Evolutionary conservation across 306 rosid genomes (phyloP).

Genomic region (Sindora glabra): DNA sequence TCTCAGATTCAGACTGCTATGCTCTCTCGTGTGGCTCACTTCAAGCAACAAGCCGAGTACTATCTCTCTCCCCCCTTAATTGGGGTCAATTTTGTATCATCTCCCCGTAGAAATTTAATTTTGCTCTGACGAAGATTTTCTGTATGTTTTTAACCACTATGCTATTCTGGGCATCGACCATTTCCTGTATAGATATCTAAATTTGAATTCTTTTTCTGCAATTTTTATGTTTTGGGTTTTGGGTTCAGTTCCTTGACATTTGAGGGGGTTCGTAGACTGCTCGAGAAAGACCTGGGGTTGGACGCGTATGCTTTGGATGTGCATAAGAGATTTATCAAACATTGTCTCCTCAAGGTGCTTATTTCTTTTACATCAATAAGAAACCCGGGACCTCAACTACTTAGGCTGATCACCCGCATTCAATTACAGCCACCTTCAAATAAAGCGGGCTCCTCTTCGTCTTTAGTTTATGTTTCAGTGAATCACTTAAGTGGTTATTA

Average conservation of each 20-base stretch:
- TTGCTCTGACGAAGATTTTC: too few species aligned
- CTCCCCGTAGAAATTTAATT: neutral
- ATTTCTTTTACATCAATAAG: neutral
- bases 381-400: constrained; percentile 10
- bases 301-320: constrained; percentile 62
- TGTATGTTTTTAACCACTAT: too few species aligned
- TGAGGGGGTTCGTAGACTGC: too few species aligned
- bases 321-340: constrained; percentile 77
- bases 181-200: too few species aligned
- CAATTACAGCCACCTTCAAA: too few species aligned
- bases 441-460: neutral
- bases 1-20: constrained; percentile 42
- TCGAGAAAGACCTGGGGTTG: too few species aligned
- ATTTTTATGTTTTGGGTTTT: too few species aligned
- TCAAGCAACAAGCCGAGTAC: constrained; percentile 61
- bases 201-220: too few species aligned
- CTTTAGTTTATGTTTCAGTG: neutral
- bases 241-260: too few species aligned
- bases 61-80: neutral
- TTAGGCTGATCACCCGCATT: neutral
- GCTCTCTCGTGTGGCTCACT: constrained; percentile 41
- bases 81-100: neutral
- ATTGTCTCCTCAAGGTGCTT: constrained; percentile 67
- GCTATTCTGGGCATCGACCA: too few species aligned
- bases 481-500: neutral